Evolutionary conservation across 2,329 filamentous ascomycete species (phyloP), one percentile per base, ranked within the genome.

Genomic region (Penicillium occitanis): DNA sequence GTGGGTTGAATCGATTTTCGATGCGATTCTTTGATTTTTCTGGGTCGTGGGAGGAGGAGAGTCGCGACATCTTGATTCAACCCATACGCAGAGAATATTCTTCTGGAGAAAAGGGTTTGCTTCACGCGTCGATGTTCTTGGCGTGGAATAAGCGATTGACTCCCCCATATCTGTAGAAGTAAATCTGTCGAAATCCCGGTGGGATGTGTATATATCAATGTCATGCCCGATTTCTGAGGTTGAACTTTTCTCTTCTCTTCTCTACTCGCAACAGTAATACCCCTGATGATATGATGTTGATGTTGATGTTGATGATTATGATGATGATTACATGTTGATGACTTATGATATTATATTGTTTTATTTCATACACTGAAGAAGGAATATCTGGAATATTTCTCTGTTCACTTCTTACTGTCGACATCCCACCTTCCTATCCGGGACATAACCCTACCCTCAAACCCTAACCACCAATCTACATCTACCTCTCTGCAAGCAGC

Each of bases 361-460:
- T 44, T 35, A 35, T 57, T 63, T n/a, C 3, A 42, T 58, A 22
- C 17, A 44, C 42, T 42, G 5, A 14, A 6, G 14, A 7, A 48
- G 30, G 55, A 19, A 37, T 65, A 65, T 48, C 55, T 50, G 63
- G 63, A 40, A 65, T 65, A 65, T 58, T 48, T 64, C 51, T 44
- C 37, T 42, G 6, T 46, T 46, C 37, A 8, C 7, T 44, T 46
- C 37, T 60, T 28, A 1, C 22, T 58, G 13, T 30, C 17, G 22
- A 25, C 14, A 42, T 46, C 37, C 22, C 22, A 60, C 35, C 14
- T 60, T 60, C 53, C 53, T 57, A 40, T 57, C 53, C 53, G 33
- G 33, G 33, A 13, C 33, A 40, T 57, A 57, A 37, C 53, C 51
- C 30, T 37, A 35, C 19, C 46, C 46, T 30, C 35, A 44, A 44